A percentile compares a stretch with the other conserved stretches of the same genome.
Conservation (phyloP, 805 yeast species). For the Zygoascus ofunaensis region DNA sequence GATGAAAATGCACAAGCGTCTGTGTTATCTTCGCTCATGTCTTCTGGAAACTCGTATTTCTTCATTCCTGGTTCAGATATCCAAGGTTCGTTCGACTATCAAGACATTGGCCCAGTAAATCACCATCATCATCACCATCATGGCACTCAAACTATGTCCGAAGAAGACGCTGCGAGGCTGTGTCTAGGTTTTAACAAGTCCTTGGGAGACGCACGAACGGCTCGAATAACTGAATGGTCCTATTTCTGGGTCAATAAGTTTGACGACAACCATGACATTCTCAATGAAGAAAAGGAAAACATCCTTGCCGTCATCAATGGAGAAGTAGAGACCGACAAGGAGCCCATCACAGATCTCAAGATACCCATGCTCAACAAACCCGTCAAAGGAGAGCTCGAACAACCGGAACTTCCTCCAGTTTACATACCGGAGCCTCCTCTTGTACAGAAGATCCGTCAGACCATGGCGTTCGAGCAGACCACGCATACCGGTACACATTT, state of each 20-base stretch:
- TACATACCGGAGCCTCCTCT: constrained; percentile 17
- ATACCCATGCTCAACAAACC: constrained; percentile 4
- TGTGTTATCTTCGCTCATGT: background rate
- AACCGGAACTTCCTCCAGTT: constrained; percentile 9
- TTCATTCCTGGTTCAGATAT: constrained; percentile 23
- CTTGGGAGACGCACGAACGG: constrained; percentile 22
- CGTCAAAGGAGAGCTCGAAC: constrained; percentile 14
- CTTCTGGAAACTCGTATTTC: constrained; percentile 5
- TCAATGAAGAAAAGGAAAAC: constrained; percentile 33
- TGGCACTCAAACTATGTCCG: background rate
- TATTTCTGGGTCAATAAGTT: constrained; percentile 24
- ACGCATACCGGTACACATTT: background rate
- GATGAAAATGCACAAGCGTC: background rate
- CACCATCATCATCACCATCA: constrained; percentile 5
- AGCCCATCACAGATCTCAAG: background rate
- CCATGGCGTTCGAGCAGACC: background rate
- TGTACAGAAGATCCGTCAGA: constrained; percentile 2
- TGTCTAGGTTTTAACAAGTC: constrained; percentile 22
- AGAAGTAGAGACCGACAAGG: constrained; percentile 1
- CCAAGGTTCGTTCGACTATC: constrained; percentile 21
- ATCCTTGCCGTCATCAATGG: constrained; percentile 26
- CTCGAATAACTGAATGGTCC: constrained; percentile 25
- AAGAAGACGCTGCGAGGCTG: constrained; percentile 18
- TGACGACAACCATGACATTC: constrained; percentile 6
- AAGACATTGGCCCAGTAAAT: constrained; percentile 9